These are phyloP conservation scores for Telfairia occidentalis DNA, from an alignment of 331 rosid species.

Conservation along the genomic window DNA sequence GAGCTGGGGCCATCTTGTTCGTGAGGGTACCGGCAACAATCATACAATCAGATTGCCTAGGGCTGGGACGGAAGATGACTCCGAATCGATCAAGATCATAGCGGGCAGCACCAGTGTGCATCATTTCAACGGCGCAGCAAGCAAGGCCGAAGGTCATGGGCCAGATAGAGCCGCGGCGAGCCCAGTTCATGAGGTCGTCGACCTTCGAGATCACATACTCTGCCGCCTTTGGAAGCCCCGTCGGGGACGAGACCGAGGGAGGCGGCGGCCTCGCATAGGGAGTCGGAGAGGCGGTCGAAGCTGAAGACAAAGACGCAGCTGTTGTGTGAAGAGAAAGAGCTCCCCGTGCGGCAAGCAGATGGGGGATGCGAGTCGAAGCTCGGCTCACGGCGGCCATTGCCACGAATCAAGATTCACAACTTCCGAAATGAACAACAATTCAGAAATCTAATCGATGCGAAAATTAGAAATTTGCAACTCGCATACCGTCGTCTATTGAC, in stretches of 20 bases:
- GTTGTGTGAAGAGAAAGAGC: slow-evolving; percentile 38
- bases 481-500: neutral
- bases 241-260: slow-evolving; percentile 42
- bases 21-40: slow-evolving; percentile 95
- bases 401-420: slow-evolving; percentile 4
- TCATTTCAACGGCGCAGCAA: slow-evolving; percentile 99
- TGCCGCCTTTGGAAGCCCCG: slow-evolving; percentile 66
- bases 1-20: slow-evolving; percentile 97
- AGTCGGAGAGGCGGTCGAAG: slow-evolving; percentile 32
- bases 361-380: slow-evolving; percentile 40
- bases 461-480: neutral
- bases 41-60: slow-evolving; percentile 93
- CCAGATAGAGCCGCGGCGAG: slow-evolving; percentile 88
- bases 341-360: slow-evolving; percentile 44
- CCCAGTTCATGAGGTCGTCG: slow-evolving; percentile 93
- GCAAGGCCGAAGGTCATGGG: slow-evolving; percentile 99
- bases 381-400: slow-evolving; percentile 56
- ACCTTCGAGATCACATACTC: slow-evolving; percentile 92
- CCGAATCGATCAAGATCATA: slow-evolving; percentile 96
- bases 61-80: slow-evolving; percentile 90
- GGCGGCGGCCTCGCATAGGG: slow-evolving; percentile 52
- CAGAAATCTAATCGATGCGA: neutral
- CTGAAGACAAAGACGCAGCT: slow-evolving; percentile 33
- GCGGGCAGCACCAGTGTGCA: slow-evolving; percentile 94
- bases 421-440: neutral